These are phyloP conservation scores for Syzygium syzygioides DNA, from an alignment of 441 rosid species.

Conservation along the genomic window DNA sequence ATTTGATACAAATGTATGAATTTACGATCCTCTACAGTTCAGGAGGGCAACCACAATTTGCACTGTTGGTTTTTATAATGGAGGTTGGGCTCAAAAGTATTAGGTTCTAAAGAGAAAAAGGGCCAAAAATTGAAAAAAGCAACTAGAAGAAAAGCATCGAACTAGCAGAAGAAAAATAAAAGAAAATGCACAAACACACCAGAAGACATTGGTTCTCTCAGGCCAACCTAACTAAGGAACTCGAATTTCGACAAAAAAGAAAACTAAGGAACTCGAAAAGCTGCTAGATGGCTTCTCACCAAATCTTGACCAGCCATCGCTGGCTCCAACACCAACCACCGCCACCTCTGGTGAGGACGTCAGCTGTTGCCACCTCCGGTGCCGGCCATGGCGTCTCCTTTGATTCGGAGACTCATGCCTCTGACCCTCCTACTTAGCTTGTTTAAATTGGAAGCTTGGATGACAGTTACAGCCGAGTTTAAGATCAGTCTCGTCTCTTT, in stretches of 20 bases:
- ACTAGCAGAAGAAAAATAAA: not conserved
- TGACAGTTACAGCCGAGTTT: not conserved
- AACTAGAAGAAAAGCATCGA: not conserved
- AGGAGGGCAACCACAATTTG: not conserved
- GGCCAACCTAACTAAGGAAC: not conserved
- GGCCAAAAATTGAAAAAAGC: not conserved
- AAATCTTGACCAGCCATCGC: not conserved
- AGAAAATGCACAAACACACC: not conserved
- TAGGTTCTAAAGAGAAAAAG: not conserved
- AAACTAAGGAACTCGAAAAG: not conserved
- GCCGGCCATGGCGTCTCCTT: not conserved
- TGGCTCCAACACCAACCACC: not conserved
- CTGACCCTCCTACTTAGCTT: not conserved
- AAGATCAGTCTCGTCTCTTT: not conserved
- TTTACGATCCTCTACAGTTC: not conserved
- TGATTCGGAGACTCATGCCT: not conserved
- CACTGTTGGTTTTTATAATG: not conserved
- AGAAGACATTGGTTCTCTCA: not conserved
- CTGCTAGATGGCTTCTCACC: not conserved
- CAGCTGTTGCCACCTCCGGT: fast-evolving
- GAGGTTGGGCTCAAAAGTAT: not conserved
- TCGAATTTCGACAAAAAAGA: no score
- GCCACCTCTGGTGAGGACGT: not conserved
- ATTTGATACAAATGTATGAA: not conserved
- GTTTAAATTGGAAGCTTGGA: not conserved